Conservation (phyloP, 495 filamentous ascomycete genomes). For the Podospora australis region DNA sequence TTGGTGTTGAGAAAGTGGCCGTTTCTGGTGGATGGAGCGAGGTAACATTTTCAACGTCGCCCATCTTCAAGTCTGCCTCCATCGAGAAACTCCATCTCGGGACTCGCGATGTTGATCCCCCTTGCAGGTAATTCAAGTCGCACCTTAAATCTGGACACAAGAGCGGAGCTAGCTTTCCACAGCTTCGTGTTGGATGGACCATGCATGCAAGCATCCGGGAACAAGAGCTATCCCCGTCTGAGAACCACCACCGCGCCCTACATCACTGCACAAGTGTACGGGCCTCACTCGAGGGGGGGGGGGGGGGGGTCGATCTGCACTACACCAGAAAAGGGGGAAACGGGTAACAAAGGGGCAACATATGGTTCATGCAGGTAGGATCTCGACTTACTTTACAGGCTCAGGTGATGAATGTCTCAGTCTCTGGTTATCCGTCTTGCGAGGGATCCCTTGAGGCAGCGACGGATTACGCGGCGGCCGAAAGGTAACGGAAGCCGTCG, state of each 20-base stretch:
- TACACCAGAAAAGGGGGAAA: background rate
- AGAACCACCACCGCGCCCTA: slow-evolving; percentile 20
- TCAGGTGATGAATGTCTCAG: slow-evolving; percentile 42
- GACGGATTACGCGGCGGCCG: slow-evolving; percentile 33
- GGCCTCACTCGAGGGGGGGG: slow-evolving; percentile 8
- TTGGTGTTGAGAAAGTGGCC: no score
- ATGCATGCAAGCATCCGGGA: slow-evolving; percentile 7
- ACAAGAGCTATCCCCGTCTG: slow-evolving; percentile 7
- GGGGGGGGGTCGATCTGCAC: slow-evolving; percentile 5
- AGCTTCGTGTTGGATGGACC: background rate
- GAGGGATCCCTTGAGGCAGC: slow-evolving; percentile 39
- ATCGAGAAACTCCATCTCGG: no score
- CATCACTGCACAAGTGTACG: slow-evolving; percentile 4
- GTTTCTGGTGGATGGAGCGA: no score
- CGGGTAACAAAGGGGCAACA: slow-evolving; percentile 5
- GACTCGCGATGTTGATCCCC: no score
- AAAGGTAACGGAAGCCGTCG: slow-evolving; percentile 37
- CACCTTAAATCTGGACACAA: no score
- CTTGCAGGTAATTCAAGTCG: no score
- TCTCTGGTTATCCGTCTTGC: slow-evolving; percentile 35
- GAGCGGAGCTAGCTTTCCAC: no score
- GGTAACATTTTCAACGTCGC: no score
- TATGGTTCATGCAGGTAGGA: slow-evolving; percentile 3
- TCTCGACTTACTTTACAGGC: slow-evolving; percentile 40
- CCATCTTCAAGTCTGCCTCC: no score